These are phyloP conservation scores for Pyrenochaeta sp. DNA, from an alignment of 2,329 filamentous ascomycete species.

Conservation along the genomic window DNA sequence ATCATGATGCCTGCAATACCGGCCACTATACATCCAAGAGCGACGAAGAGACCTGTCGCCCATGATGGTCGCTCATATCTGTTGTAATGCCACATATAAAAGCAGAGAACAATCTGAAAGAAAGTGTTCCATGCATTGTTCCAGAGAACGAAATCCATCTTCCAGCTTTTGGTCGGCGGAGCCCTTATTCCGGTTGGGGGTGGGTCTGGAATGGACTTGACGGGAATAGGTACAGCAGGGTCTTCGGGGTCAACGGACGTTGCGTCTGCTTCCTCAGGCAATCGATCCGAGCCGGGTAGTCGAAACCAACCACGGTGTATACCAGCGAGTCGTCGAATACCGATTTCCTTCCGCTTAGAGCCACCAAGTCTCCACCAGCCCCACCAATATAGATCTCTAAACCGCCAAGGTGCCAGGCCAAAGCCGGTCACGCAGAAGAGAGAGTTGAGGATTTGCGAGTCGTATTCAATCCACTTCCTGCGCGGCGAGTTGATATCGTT, in stretches of 20 bases:
- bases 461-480: constrained; percentile 85
- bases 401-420: constrained; percentile 83
- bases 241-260: constrained; percentile 46
- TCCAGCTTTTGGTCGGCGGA: constrained; percentile 73
- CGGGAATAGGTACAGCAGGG: constrained; percentile 68
- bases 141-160: constrained; percentile 81
- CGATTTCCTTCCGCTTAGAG: constrained; percentile 56
- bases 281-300: constrained; percentile 69
- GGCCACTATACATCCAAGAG: constrained; percentile 74
- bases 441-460: constrained; percentile 82
- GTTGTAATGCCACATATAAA: constrained; percentile 85
- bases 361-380: constrained; percentile 66
- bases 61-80: constrained; percentile 77
- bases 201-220: constrained; percentile 67
- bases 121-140: constrained; percentile 81
- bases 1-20: constrained; percentile 73
- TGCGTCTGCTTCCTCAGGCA: constrained; percentile 50
- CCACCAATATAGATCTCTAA: constrained; percentile 79
- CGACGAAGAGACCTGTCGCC: constrained; percentile 82
- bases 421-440: constrained; percentile 90
- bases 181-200: constrained; percentile 78
- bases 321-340: constrained; percentile 73
- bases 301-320: constrained; percentile 81
- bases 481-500: constrained; percentile 77
- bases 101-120: constrained; percentile 75